Evolutionary conservation across 352 stramenopile genomes (phyloP).

Genomic region (Pythium chondricola): DNA sequence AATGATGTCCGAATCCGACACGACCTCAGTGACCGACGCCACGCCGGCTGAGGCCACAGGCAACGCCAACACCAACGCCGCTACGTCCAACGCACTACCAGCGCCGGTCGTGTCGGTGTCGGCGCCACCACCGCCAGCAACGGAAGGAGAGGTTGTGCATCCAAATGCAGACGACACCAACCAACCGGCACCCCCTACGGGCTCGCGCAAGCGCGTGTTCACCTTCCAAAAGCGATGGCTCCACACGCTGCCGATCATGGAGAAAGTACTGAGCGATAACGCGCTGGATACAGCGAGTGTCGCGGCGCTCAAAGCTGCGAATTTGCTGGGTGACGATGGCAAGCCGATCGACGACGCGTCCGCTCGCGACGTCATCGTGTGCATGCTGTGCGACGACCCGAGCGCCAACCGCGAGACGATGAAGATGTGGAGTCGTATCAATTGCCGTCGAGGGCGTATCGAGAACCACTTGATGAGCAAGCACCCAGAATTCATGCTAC

Average conservation of each 20-base stretch:
- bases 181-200: neutral
- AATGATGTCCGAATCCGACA: conserved; percentile 13
- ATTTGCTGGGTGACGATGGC: conserved; percentile 16
- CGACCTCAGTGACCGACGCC: neutral
- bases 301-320: conserved; percentile 22
- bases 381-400: conserved; percentile 74
- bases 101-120: neutral
- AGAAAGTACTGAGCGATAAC: conserved; percentile 47
- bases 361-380: conserved; percentile 53
- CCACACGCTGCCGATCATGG: conserved; percentile 71
- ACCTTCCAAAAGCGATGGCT: conserved; percentile 79
- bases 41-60: neutral
- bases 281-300: conserved; percentile 24
- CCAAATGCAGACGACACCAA: too few species aligned
- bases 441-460: conserved; percentile 68
- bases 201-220: conserved; percentile 65
- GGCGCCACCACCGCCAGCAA: neutral
- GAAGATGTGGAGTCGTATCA: conserved; percentile 70
- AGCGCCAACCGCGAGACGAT: conserved; percentile 43
- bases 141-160: neutral
- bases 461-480: conserved; percentile 79
- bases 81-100: too few species aligned
- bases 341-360: conserved; percentile 16
- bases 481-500: conserved; percentile 73
- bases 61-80: neutral